These are phyloP conservation scores for Phytopythium delawarense DNA, from an alignment of 352 stramenopile species.

Conservation along the genomic window DNA sequence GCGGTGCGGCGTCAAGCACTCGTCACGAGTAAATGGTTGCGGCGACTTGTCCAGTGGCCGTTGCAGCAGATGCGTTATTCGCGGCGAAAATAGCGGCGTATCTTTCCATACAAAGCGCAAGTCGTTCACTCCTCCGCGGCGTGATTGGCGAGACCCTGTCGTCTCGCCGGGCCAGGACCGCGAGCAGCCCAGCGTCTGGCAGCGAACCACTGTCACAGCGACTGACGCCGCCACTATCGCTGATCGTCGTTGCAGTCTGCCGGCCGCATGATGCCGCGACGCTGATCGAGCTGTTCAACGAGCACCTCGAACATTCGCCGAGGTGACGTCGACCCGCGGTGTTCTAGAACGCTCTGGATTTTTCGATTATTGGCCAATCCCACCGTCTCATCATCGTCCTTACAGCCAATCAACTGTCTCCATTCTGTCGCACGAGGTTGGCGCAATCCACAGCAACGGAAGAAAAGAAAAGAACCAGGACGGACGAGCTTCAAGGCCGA, in stretches of 20 bases:
- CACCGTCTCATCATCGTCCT: not conserved
- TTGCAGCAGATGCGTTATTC: not conserved
- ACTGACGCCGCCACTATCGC: no score
- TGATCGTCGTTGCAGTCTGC: no score
- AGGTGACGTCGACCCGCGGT: conserved; percentile 11
- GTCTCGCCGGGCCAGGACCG: conserved; percentile 4
- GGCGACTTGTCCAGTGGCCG: not conserved
- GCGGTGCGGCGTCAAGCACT: no score
- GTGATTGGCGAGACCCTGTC: conserved; percentile 3
- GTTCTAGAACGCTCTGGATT: conserved; percentile 9
- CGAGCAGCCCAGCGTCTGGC: not conserved
- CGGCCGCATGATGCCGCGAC: not conserved
- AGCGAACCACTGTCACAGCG: not conserved
- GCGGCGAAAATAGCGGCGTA: not conserved
- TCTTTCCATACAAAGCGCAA: not conserved
- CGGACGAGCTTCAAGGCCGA: no score
- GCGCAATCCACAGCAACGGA: not conserved
- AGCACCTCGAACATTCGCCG: conserved; percentile 29
- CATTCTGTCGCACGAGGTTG: not conserved
- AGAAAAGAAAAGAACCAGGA: conserved; percentile 12
- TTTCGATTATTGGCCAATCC: conserved; percentile 16
- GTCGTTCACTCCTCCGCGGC: not conserved
- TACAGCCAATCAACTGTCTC: not conserved
- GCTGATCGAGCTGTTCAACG: conserved; percentile 3
- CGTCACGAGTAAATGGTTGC: not conserved